Evolutionary conservation across 2,329 filamentous ascomycete species (phyloP).

Genomic region (Penicillium hesseltinei): DNA sequence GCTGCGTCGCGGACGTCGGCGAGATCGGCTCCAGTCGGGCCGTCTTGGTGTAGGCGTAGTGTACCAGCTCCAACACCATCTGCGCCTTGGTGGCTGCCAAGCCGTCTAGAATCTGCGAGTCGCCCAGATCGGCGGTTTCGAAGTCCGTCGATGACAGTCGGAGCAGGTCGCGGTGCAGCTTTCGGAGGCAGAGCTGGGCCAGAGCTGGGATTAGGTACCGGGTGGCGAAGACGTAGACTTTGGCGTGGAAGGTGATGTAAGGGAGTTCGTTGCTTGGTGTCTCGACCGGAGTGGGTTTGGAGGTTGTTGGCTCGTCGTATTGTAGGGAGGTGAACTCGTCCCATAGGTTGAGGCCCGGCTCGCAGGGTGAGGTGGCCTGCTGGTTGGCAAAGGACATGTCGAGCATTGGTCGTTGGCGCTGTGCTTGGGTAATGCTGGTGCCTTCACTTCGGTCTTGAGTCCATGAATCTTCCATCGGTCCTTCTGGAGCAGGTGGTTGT

Average conservation of each 20-base stretch:
- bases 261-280: constrained; percentile 27
- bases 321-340: constrained; percentile 39
- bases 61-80: constrained; percentile 40
- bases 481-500: background rate
- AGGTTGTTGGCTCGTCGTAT: constrained; percentile 28
- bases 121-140: constrained; percentile 11
- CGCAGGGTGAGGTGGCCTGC: constrained; percentile 29
- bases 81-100: constrained; percentile 31
- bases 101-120: constrained; percentile 22
- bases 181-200: constrained; percentile 41
- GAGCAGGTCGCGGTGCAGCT: constrained; percentile 40
- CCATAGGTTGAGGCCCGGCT: constrained; percentile 37
- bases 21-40: constrained; percentile 41
- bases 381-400: constrained; percentile 41
- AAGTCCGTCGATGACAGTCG: constrained; percentile 29
- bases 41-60: constrained; percentile 42
- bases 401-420: constrained; percentile 25
- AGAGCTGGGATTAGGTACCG: constrained; percentile 42
- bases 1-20: constrained; percentile 34
- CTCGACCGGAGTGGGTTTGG: constrained; percentile 11
- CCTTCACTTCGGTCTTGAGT: background rate
- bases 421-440: background rate
- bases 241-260: constrained; percentile 45
- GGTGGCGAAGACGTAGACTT: constrained; percentile 45
- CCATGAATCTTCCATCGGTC: constrained; percentile 6